A percentile compares a stretch with the other conserved stretches of the same genome.
Conservation (phyloP, 768 basidiomycete species). For the Podaxis pistillaris region DNA sequence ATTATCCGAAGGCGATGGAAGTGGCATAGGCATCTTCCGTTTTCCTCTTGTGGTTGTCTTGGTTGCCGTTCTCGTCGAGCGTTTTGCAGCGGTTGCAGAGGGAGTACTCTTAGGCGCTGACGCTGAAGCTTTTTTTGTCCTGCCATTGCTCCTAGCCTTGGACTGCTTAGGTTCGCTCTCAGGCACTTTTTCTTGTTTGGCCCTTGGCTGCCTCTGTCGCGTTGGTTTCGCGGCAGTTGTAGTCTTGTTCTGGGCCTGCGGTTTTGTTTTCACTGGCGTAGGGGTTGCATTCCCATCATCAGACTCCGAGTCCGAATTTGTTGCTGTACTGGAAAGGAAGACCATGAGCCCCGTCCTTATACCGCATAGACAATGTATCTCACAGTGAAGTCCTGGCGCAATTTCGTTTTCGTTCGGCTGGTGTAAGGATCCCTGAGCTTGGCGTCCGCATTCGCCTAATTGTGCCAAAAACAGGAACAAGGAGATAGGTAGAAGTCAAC, state of each 20-base stretch:
- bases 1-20: conserved; percentile 9
- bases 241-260: background rate
- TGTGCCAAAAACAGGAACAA: background rate
- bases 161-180: background rate
- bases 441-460: conserved; percentile 5
- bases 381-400: conserved; percentile 1
- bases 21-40: conserved; percentile 8
- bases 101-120: background rate
- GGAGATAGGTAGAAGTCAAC: background rate
- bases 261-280: conserved; percentile 8
- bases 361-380: background rate
- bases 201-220: background rate
- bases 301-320: conserved; percentile 5
- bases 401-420: conserved; percentile 12
- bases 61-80: background rate
- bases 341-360: background rate
- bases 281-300: conserved; percentile 11
- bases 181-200: background rate
- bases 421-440: conserved; percentile 1
- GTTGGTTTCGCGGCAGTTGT: background rate
- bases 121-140: background rate
- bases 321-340: background rate
- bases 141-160: background rate
- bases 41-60: conserved; percentile 7
- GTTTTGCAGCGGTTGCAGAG: background rate